phyloP scores from a whole-genome alignment of 1,284 basidiomycete genomes.

The Heterobasidion irregulare region DNA sequence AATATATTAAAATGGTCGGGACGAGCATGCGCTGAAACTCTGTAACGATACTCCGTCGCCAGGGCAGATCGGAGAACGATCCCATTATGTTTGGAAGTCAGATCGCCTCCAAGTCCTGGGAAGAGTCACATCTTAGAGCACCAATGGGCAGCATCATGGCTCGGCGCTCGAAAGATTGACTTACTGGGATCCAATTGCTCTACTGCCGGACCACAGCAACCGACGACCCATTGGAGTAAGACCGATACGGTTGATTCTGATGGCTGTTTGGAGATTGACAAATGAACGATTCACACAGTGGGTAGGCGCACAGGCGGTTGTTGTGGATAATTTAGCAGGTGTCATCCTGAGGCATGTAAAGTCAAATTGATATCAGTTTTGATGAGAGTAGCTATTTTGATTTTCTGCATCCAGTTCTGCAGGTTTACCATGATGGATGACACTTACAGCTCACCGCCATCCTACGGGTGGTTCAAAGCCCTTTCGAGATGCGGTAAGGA shows the following conservation, averaged over 20 bases:
- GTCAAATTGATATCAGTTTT: background rate
- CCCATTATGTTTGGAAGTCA: background rate
- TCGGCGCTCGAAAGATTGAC: too few species aligned
- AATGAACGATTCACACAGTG: background rate
- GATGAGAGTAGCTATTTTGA: too few species aligned
- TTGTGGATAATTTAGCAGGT: background rate
- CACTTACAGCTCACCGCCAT: background rate
- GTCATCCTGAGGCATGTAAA: background rate
- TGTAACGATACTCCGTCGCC: slow-evolving; percentile 10
- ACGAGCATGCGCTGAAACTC: slow-evolving; percentile 11
- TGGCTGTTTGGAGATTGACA: background rate
- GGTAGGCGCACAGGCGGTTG: background rate
- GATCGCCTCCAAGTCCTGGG: slow-evolving; percentile 7
- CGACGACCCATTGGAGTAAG: background rate
- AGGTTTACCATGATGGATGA: too few species aligned
- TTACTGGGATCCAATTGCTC: background rate
- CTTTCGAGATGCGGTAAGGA: background rate
- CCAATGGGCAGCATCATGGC: background rate
- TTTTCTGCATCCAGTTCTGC: too few species aligned
- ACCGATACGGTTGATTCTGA: background rate
- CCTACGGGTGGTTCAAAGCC: background rate
- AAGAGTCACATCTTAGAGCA: slow-evolving; percentile 1
- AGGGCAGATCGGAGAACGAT: slow-evolving; percentile 9
- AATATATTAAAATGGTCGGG: slow-evolving; percentile 8
- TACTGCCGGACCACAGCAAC: background rate